A percentile compares a stretch with the other conserved stretches of the same genome.
Evolutionary conservation across 1,139 yeast genomes (phyloP).

Genomic region (Nakaseomyces bracarensis): DNA sequence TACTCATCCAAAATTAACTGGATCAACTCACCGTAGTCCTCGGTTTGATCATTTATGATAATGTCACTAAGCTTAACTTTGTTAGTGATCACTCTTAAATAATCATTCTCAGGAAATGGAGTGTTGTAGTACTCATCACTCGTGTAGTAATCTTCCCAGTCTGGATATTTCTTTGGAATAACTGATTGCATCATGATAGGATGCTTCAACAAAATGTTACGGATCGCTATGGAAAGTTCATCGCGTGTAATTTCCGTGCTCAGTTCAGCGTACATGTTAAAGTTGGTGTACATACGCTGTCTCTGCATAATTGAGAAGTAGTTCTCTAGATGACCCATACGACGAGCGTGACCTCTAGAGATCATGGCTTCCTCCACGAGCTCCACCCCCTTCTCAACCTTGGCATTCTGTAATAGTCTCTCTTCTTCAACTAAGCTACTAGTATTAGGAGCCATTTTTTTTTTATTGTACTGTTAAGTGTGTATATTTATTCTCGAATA

Average conservation of each 20-base stretch:
- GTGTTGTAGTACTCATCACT: conserved; percentile 19
- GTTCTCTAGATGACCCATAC: conserved; percentile 26
- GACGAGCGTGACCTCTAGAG: conserved; percentile 26
- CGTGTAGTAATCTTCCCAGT: conserved; percentile 16
- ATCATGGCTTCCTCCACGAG: conserved; percentile 8
- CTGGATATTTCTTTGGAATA: conserved; percentile 17
- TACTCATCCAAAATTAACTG: conserved; percentile 12
- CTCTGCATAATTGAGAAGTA: conserved; percentile 25
- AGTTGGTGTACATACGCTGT: conserved; percentile 24
- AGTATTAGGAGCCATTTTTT: conserved; percentile 3
- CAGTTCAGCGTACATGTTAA: conserved; percentile 21
- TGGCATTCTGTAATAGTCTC: background rate
- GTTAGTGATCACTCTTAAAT: conserved; percentile 16
- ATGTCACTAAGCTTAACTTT: conserved; percentile 16
- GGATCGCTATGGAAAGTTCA: conserved; percentile 15
- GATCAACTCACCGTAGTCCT: conserved; percentile 14
- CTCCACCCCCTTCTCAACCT: conserved; percentile 5
- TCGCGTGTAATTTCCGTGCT: conserved; percentile 10
- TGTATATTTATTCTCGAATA: background rate
- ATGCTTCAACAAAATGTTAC: conserved; percentile 16
- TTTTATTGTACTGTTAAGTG: background rate
- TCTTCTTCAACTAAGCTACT: conserved; percentile 3
- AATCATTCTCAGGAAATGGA: conserved; percentile 22
- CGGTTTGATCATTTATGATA: conserved; percentile 20
- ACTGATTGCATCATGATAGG: conserved; percentile 21